Conservation (phyloP, 306 rosid genomes). For the Gillenia trifoliata region DNA sequence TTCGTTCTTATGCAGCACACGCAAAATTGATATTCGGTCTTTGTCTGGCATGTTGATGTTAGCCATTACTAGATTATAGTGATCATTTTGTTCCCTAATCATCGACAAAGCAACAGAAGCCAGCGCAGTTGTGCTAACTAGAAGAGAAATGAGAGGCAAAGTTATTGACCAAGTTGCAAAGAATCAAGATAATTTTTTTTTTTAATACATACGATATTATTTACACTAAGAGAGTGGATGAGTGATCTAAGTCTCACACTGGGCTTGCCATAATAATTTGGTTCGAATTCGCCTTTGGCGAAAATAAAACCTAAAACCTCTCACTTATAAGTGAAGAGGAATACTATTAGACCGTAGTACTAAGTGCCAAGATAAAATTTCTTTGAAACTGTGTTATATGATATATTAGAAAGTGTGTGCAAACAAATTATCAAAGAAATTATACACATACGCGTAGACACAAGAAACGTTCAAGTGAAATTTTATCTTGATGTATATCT, state of each 20-base stretch:
- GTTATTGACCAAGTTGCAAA: not conserved
- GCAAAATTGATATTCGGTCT: slow-evolving; percentile 17
- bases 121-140: slow-evolving; percentile 32
- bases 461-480: not conserved
- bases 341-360: too few relatives aligned
- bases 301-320: too few relatives aligned
- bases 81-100: slow-evolving; percentile 19
- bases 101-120: slow-evolving; percentile 44
- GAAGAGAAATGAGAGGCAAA: not conserved
- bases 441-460: too few relatives aligned
- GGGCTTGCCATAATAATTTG: too few relatives aligned
- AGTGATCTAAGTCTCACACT: too few relatives aligned
- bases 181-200: not conserved
- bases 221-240: too few relatives aligned
- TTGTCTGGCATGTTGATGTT: slow-evolving; percentile 35
- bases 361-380: too few relatives aligned
- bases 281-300: too few relatives aligned
- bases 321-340: too few relatives aligned
- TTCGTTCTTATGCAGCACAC: slow-evolving; percentile 1
- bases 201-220: too few relatives aligned
- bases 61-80: slow-evolving; percentile 41
- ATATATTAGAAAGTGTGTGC: too few relatives aligned
- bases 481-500: not conserved
- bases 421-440: not conserved
- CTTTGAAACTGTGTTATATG: not conserved